These are phyloP conservation scores for Sparassis latifolia DNA, from an alignment of 1,284 basidiomycete genomes.

Conservation along the genomic window DNA sequence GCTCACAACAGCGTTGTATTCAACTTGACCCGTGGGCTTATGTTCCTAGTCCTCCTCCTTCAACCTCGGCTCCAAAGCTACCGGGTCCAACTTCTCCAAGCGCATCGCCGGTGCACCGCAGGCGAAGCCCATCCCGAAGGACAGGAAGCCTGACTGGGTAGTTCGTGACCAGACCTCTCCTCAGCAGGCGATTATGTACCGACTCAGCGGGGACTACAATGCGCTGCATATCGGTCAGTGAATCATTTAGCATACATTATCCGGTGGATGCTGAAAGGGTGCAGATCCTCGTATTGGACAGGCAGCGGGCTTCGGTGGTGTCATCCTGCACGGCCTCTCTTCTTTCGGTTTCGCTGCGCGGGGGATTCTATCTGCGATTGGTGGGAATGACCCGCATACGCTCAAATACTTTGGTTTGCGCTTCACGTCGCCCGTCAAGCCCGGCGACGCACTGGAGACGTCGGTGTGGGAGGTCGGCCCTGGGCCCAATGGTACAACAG, in stretches of 20 bases:
- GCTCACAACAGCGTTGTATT: neutral
- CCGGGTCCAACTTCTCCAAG: slow-evolving; percentile 63
- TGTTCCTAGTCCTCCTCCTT: slow-evolving; percentile 55
- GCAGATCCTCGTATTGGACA: slow-evolving; percentile 68
- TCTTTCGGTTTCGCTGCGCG: slow-evolving; percentile 76
- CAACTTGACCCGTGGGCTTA: neutral
- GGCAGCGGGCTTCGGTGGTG: slow-evolving; percentile 68
- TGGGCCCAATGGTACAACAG: slow-evolving; percentile 57
- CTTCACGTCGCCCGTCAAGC: slow-evolving; percentile 77
- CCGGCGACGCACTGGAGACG: slow-evolving; percentile 75
- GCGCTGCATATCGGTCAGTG: slow-evolving; percentile 71
- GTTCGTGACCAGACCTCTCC: slow-evolving; percentile 63
- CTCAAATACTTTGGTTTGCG: slow-evolving; percentile 63
- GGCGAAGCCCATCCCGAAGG: slow-evolving; percentile 61
- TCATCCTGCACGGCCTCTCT: slow-evolving; percentile 78
- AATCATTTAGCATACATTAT: neutral
- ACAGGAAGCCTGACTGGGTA: slow-evolving; percentile 62
- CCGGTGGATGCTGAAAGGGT: neutral
- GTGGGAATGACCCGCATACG: slow-evolving; percentile 49
- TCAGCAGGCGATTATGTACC: slow-evolving; percentile 74
- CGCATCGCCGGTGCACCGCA: slow-evolving; percentile 61
- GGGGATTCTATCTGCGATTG: slow-evolving; percentile 57
- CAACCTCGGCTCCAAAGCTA: slow-evolving; percentile 71
- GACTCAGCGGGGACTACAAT: slow-evolving; percentile 82
- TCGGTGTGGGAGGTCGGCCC: slow-evolving; percentile 70